These are phyloP conservation scores for Xylariomycetidae sp. DNA, from an alignment of 2,329 filamentous ascomycete species.

Conservation along the genomic window DNA sequence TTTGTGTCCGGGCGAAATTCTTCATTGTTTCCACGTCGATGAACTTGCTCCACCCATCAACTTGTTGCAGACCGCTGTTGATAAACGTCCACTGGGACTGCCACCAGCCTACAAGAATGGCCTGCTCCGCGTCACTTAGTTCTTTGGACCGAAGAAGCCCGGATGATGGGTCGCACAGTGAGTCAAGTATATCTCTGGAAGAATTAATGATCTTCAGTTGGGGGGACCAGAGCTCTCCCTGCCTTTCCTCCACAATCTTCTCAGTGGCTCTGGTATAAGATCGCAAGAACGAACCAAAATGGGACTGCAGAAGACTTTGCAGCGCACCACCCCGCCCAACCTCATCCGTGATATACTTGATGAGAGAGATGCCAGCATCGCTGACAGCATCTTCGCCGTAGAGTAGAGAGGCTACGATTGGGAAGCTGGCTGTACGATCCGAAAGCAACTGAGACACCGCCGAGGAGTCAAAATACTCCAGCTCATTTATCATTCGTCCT, in stretches of 20 bases:
- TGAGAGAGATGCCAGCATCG: slow-evolving; percentile 72
- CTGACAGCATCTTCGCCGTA: slow-evolving; percentile 76
- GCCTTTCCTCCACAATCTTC: slow-evolving; percentile 36
- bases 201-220: slow-evolving; percentile 54
- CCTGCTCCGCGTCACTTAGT: slow-evolving; percentile 58
- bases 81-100: slow-evolving; percentile 76
- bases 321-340: slow-evolving; percentile 46
- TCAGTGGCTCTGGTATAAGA: slow-evolving; percentile 40
- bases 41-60: slow-evolving; percentile 75
- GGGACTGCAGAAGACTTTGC: slow-evolving; percentile 39
- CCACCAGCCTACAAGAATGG: slow-evolving; percentile 76
- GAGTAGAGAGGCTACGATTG: slow-evolving; percentile 74
- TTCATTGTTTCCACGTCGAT: slow-evolving; percentile 78
- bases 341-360: slow-evolving; percentile 77
- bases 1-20: slow-evolving; percentile 89
- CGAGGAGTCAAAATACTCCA: slow-evolving; percentile 69
- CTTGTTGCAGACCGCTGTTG: slow-evolving; percentile 74
- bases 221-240: slow-evolving; percentile 48
- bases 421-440: slow-evolving; percentile 63
- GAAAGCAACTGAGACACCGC: slow-evolving; percentile 68
- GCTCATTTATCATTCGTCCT: slow-evolving; percentile 68
- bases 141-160: slow-evolving; percentile 51
- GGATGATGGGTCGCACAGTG: slow-evolving; percentile 50
- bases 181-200: slow-evolving; percentile 51
- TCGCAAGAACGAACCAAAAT: slow-evolving; percentile 38